Percentiles rank a stretch among this genome's conserved stretches.
Conservation (phyloP, 768 basidiomycete species). For the Termitomyces sp. region DNA sequence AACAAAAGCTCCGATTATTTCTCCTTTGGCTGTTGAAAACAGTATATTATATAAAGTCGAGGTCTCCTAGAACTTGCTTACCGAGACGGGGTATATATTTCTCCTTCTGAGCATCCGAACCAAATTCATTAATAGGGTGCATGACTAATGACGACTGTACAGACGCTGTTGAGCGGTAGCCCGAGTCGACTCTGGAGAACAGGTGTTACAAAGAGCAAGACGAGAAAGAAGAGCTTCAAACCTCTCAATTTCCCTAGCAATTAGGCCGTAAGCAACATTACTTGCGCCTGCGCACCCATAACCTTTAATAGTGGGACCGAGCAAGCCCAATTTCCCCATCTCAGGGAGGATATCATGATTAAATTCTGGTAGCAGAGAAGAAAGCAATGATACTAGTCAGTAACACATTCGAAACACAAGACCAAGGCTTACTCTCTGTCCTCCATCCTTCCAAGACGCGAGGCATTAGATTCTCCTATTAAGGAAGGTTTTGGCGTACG, state of each 20-base stretch:
- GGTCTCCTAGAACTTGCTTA: slow-evolving; percentile 18
- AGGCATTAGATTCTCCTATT: slow-evolving; percentile 77
- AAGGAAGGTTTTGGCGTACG: neutral
- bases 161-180: slow-evolving; percentile 91
- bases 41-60: neutral
- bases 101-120: slow-evolving; percentile 85
- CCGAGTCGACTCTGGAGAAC: slow-evolving; percentile 78
- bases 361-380: slow-evolving; percentile 48
- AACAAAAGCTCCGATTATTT: slow-evolving; percentile 90
- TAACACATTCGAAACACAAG: neutral
- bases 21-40: slow-evolving; percentile 59
- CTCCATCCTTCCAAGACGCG: slow-evolving; percentile 86
- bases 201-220: neutral
- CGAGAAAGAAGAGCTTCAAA: slow-evolving; percentile 21
- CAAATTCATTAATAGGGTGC: slow-evolving; percentile 90
- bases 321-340: slow-evolving; percentile 88
- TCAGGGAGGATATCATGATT: slow-evolving; percentile 72
- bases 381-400: neutral
- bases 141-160: slow-evolving; percentile 97
- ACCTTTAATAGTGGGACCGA: slow-evolving; percentile 89
- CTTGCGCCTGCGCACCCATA: slow-evolving; percentile 93
- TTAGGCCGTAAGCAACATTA: slow-evolving; percentile 90
- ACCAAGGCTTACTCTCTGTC: slow-evolving; percentile 62
- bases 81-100: slow-evolving; percentile 85
- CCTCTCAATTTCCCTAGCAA: slow-evolving; percentile 93